Evolutionary conservation across 257 asterid genomes (phyloP).

Genomic region (Cinchona pubescens): DNA sequence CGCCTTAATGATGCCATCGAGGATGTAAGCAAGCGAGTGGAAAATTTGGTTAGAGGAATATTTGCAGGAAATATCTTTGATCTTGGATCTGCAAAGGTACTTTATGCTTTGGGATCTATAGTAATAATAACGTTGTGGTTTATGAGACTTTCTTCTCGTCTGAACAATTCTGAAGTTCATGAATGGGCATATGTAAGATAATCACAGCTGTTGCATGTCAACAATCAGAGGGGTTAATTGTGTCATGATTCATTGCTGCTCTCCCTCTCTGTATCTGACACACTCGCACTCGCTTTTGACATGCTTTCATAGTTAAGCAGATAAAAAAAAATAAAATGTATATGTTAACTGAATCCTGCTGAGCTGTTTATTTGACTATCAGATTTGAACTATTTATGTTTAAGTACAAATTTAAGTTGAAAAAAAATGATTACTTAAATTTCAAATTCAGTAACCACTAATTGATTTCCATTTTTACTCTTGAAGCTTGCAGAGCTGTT

Average conservation of each 20-base stretch:
- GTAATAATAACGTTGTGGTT: not conserved
- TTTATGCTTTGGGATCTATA: slow-evolving; percentile 11
- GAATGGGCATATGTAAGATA: not conserved
- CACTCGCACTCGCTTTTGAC: not conserved
- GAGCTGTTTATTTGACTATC: not conserved
- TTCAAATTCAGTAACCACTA: not conserved
- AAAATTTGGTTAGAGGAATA: slow-evolving; percentile 82
- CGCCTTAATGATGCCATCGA: slow-evolving; percentile 65
- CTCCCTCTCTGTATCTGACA: not conserved
- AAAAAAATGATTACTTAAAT: no score
- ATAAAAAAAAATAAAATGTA: not conserved
- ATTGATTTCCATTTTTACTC: slow-evolving; percentile 20
- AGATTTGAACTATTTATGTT: not conserved
- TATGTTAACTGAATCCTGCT: not conserved
- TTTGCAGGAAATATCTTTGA: slow-evolving; percentile 98
- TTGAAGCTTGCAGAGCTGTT: slow-evolving; percentile 91
- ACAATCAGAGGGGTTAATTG: not conserved
- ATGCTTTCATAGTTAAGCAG: not conserved
- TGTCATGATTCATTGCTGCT: not conserved
- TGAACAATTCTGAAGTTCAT: not conserved
- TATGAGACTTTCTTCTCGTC: not conserved
- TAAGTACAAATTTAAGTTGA: not conserved
- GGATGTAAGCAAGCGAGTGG: slow-evolving; percentile 60
- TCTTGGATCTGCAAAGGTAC: slow-evolving; percentile 97
- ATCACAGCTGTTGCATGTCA: not conserved